phyloP scores from a whole-genome alignment of 345 rosid species.

The Odontarrhena argentea region DNA sequence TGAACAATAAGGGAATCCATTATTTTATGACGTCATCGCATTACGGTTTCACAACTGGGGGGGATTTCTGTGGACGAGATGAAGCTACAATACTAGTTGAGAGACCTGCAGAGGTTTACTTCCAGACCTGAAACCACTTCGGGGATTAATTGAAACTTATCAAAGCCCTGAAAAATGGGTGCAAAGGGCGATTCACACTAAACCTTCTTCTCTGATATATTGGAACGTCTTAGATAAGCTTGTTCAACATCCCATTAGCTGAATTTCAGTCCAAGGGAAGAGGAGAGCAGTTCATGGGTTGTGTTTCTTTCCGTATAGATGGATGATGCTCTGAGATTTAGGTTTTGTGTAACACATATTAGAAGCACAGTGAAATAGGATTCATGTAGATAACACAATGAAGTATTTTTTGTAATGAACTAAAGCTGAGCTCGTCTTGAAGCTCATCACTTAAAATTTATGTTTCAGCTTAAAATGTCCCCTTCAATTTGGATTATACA shows the following conservation, averaged over 20 bases:
- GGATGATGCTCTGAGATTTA: conserved; percentile 16
- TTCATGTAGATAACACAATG: conserved; percentile 22
- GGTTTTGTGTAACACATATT: conserved; percentile 21
- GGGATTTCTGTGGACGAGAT: too few species aligned
- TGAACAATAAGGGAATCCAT: too few species aligned
- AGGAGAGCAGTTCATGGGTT: conserved; percentile 15
- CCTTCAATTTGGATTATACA: neutral
- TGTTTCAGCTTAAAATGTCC: too few species aligned
- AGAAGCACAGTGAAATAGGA: conserved; percentile 27
- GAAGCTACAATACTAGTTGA: too few species aligned
- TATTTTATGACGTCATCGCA: too few species aligned
- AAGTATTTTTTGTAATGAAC: neutral
- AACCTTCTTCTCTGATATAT: conserved; percentile 74
- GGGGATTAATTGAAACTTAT: conserved; percentile 50
- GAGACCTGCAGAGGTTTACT: conserved; percentile 86
- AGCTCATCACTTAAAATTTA: too few species aligned
- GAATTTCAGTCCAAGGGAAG: neutral
- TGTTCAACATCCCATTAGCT: conserved; percentile 28
- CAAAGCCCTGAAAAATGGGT: conserved; percentile 84
- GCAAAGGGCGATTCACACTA: conserved; percentile 78
- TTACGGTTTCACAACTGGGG: too few species aligned
- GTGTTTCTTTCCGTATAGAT: neutral
- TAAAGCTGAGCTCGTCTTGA: too few species aligned
- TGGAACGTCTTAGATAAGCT: conserved; percentile 78
- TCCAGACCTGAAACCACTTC: conserved; percentile 57